Evolutionary conservation across 768 basidiomycete genomes (phyloP), one percentile per base, ranked within the genome.

Genomic region (Leccinum disarticulatum): DNA sequence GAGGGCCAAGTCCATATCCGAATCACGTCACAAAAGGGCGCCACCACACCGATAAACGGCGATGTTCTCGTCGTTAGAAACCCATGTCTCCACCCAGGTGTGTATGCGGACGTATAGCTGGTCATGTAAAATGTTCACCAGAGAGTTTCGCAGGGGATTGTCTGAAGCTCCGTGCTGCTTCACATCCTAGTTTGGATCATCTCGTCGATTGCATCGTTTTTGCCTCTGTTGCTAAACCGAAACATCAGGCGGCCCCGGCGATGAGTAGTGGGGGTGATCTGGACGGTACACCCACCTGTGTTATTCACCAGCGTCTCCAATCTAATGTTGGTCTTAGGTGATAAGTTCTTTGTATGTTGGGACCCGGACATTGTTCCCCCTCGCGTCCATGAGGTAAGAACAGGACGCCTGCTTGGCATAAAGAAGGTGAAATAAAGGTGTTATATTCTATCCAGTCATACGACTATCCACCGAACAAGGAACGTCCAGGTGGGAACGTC

Each of bases 231-330:
- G 83, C 82, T 2, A 73, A 75, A 35, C 81, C 82, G 17, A 86
- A 84, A 6, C 81, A 81, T 36, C 80, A 84, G 52, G 77, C 87
- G 14, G 86, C 87, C 9, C 86, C 87, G 6, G 81, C 86, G 0
- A 87, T 88, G 86, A 86, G 83, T 48, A 87, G 86, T 52, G 87
- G 87, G 9, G 86, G 86, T 17, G 85, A 87, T 66, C 74, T 87
- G 17, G 86, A 86, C 68, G 82, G 80, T 82, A 55, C 61, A 66
- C 54, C 17, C 14, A 11, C 13, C 3, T 17, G 9, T 19, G 3
- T 17, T 19, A 1, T 41, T 8, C 9, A 28, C 48, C 19, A 6
- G 22, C 6, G 14, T 30, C 27, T 27, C 2, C 19, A 35, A n/a
- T 22, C 15, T 22, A 15, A 60, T n/a, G n/a, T 52, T 33, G 27